Base-by-base conservation (phyloP, 352 stramenopile species). In the Salisapilia sapeloensis region DNA sequence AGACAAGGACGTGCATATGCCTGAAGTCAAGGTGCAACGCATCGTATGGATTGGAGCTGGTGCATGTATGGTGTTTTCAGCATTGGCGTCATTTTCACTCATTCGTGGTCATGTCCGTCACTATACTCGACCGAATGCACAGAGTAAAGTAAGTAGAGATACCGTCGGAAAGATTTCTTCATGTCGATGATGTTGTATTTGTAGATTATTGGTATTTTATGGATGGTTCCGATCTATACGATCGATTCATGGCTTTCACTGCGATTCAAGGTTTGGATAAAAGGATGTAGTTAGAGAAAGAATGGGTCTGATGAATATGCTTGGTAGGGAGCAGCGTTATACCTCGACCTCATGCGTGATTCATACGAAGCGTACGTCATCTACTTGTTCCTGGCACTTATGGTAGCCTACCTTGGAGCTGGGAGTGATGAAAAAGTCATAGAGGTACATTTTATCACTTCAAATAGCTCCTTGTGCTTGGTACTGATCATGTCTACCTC, bases 341-440 rank as follows among this genome's bases (percentile, higher is more conserved):
- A 93, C 53, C 58, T 98, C 24, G 76, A 90, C 41, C 74, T 97
- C 42, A 67, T 97, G 40, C 83, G 94, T 14, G 93, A 98, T 51
- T 97, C 91, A 44, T 98, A 98, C 53, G 89, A 99, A 66, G 87
- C 91, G 23, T 99, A 98, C 51, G 89, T 95, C 4, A 96, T 98
- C 45, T 98, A 97, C 51, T 72, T 94, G 22, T 99, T 99, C 56
- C 50, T 99, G 17, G 78, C 83, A 5, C 77, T 99, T 25, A 80
- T 98, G 56, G 94, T 98, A 47, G 70, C 84, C 3, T 96, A 98
- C 27, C 57, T 98, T 14, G 90, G 90, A 9, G 50, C 78, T 33
- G 92, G 91, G 1, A 85, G 91, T 53, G 83, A 93, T 21, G 66
- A 93, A n/a, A 46, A 56, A 15, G 83, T 95, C 1, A 31, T 75